Percentiles rank a stretch among this genome's conserved stretches.
These are phyloP conservation scores for Backusella mclennaniae DNA, from an alignment of 192 early-diverging fungal genomes.

Conservation along the genomic window DNA sequence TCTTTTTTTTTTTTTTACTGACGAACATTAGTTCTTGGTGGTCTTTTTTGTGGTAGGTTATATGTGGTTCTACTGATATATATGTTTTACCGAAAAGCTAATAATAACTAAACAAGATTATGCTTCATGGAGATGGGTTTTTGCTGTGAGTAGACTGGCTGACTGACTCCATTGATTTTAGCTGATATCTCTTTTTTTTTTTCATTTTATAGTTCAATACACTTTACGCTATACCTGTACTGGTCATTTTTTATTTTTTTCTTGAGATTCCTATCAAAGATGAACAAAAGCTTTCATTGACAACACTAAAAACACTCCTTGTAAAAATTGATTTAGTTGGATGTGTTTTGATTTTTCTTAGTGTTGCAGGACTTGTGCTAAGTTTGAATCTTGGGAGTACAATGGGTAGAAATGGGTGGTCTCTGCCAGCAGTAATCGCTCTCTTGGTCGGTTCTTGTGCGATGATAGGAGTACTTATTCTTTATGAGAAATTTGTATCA, in stretches of 20 bases:
- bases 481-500: not conserved
- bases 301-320: not conserved
- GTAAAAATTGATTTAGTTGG: not conserved
- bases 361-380: not conserved
- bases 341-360: not conserved
- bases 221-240: not conserved
- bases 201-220: not conserved
- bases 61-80: not conserved
- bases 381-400: not conserved
- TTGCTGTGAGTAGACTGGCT: not conserved
- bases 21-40: not conserved
- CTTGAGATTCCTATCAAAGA: not conserved
- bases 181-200: not conserved
- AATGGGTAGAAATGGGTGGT: not conserved
- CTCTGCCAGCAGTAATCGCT: not conserved
- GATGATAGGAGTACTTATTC: not conserved
- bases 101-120: not conserved
- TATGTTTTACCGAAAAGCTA: not conserved
- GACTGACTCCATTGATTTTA: not conserved
- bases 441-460: not conserved
- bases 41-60: not conserved
- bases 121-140: not conserved
- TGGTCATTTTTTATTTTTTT: not conserved
- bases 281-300: not conserved
- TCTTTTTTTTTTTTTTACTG: not conserved